Conservation (phyloP, 371 early-diverging fungal species). For the Entomophthora muscae region DNA sequence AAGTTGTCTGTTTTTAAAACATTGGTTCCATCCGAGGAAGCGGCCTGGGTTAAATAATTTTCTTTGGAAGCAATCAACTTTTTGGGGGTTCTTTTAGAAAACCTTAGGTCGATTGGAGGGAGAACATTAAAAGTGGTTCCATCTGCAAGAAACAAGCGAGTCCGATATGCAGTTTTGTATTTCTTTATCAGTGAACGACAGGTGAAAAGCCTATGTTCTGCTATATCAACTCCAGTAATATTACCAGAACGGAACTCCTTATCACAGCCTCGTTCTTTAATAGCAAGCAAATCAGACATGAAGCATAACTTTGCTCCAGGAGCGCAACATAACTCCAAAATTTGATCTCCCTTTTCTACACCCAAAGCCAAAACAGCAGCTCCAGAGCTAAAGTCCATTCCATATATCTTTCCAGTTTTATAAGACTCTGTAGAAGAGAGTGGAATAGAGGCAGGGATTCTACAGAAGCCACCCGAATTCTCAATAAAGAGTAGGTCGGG, state of each 20-base stretch:
- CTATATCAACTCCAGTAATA: slow-evolving; percentile 84
- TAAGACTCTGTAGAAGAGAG: not conserved
- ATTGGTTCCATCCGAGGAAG: not conserved
- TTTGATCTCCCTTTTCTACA: slow-evolving; percentile 41
- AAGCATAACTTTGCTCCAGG: slow-evolving; percentile 21
- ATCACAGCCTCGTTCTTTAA: not conserved
- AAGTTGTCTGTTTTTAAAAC: not conserved
- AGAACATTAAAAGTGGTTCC: slow-evolving; percentile 57
- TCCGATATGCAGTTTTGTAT: slow-evolving; percentile 28
- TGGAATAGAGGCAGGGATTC: not conserved
- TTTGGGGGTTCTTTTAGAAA: slow-evolving; percentile 8
- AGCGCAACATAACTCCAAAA: slow-evolving; percentile 61
- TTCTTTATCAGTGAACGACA: slow-evolving; percentile 46
- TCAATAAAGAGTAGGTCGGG: not conserved
- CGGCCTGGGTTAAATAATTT: not conserved
- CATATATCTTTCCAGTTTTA: slow-evolving; percentile 28
- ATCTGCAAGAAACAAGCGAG: slow-evolving; percentile 51
- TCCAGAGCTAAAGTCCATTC: slow-evolving; percentile 73
- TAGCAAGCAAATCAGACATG: slow-evolving; percentile 6
- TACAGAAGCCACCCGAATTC: not conserved
- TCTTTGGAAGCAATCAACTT: not conserved
- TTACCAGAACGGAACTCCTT: slow-evolving; percentile 27
- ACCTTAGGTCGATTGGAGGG: slow-evolving; percentile 42
- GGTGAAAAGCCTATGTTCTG: slow-evolving; percentile 45
- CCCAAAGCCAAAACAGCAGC: slow-evolving; percentile 44